A percentile compares a stretch with the other conserved stretches of the same genome.
phyloP scores from a whole-genome alignment of 2,329 filamentous ascomycete genomes.

The Penicillium sumatraense region DNA sequence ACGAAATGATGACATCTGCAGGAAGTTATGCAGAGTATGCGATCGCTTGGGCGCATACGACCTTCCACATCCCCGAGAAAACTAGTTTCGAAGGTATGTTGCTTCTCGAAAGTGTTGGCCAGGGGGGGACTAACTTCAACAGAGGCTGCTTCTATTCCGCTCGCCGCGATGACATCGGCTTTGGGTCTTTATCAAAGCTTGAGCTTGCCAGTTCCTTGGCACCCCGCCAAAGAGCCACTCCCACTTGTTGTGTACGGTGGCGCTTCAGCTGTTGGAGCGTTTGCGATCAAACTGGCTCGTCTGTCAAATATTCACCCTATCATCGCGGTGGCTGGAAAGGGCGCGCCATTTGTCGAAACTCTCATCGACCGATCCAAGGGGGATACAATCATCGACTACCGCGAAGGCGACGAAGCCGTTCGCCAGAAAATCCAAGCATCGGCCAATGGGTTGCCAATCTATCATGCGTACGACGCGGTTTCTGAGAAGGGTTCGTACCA shows the following conservation, averaged over 20 bases:
- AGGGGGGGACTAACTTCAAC: not conserved
- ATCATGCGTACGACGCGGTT: constrained; percentile 63
- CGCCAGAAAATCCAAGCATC: constrained; percentile 48
- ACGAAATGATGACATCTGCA: constrained; percentile 54
- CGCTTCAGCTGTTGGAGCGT: constrained; percentile 62
- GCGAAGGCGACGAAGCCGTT: constrained; percentile 59
- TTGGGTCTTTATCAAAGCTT: constrained; percentile 56
- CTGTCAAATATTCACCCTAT: constrained; percentile 64
- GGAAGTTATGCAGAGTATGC: constrained; percentile 64
- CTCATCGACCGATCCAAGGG: constrained; percentile 60
- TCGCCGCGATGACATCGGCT: constrained; percentile 60
- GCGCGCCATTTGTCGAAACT: constrained; percentile 54
- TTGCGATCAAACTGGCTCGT: constrained; percentile 60
- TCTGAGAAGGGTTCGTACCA: constrained; percentile 56
- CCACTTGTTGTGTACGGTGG: constrained; percentile 56
- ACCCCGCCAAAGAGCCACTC: constrained; percentile 37
- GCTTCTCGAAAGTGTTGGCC: not conserved
- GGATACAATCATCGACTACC: constrained; percentile 65
- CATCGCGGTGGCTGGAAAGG: constrained; percentile 63
- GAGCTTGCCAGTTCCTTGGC: constrained; percentile 56
- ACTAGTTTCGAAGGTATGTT: constrained; percentile 57
- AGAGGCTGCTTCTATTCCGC: constrained; percentile 62
- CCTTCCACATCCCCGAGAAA: constrained; percentile 57
- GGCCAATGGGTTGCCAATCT: constrained; percentile 43
- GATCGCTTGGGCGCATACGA: constrained; percentile 57